Conservation (phyloP, 2,329 filamentous ascomycete genomes). For the Sporothrix curviconia region DNA sequence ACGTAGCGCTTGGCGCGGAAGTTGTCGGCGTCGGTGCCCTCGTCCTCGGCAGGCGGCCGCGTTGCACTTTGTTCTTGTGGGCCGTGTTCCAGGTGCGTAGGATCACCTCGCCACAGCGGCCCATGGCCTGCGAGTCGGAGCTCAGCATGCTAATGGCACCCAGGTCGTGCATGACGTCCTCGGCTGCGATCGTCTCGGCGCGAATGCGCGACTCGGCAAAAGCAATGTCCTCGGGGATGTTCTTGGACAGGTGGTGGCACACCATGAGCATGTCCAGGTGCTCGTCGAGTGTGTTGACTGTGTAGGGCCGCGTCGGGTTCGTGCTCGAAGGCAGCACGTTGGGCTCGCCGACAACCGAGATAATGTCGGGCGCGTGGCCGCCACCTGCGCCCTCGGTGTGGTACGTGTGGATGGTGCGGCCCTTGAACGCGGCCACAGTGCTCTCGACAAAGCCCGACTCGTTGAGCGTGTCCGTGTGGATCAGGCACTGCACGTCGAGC, state of each 20-base stretch:
- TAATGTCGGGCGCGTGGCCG: slow-evolving; percentile 93
- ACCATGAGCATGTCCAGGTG: slow-evolving; percentile 99
- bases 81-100: slow-evolving; percentile 94
- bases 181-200: slow-evolving; percentile 91
- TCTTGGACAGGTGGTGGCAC: slow-evolving; percentile 85
- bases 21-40: slow-evolving; percentile 73
- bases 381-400: slow-evolving; percentile 94
- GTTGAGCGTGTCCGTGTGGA: slow-evolving; percentile 94
- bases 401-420: slow-evolving; percentile 89
- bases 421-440: slow-evolving; percentile 77
- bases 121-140: slow-evolving; percentile 94
- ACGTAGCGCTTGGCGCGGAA: slow-evolving; percentile 88
- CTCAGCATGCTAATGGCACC: slow-evolving; percentile 98
- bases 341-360: slow-evolving; percentile 78
- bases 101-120: slow-evolving; percentile 88
- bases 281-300: slow-evolving; percentile 86
- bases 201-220: slow-evolving; percentile 94
- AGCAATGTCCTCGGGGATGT: slow-evolving; percentile 92
- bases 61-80: slow-evolving; percentile 89
- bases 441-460: slow-evolving; percentile 96
- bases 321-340: slow-evolving; percentile 89
- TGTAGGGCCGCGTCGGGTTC: slow-evolving; percentile 87
- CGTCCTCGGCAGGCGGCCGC: slow-evolving; percentile 69
- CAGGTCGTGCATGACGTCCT: slow-evolving; percentile 90
- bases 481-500: slow-evolving; percentile 84